A percentile compares a stretch with the other conserved stretches of the same genome.
phyloP scores from a whole-genome alignment of 129 eudicot species.

The Cynara cardunculus region DNA sequence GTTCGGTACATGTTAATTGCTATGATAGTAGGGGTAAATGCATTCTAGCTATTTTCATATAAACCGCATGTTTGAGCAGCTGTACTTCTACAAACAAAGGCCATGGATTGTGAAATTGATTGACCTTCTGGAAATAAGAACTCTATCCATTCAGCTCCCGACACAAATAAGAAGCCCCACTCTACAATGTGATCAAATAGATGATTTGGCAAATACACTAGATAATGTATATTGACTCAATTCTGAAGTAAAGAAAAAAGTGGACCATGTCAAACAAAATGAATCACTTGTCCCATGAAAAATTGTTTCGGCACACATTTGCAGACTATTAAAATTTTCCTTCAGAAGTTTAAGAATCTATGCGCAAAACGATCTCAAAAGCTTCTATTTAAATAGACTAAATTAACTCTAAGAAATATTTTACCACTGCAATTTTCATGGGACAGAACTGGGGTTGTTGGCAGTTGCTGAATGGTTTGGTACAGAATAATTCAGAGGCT shows the following conservation, averaged over 20 bases:
- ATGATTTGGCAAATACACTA: background rate
- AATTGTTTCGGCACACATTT: background rate
- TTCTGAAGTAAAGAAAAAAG: background rate
- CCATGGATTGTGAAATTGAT: background rate
- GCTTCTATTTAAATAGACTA: no score
- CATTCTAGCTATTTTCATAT: constrained; percentile 2
- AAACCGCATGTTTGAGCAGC: background rate
- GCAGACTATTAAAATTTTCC: background rate
- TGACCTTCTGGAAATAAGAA: background rate
- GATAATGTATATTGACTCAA: background rate
- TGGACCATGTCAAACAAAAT: background rate
- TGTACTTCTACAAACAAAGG: background rate
- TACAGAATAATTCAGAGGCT: no score
- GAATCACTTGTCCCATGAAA: background rate
- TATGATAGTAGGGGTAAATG: background rate
- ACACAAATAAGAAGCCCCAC: background rate
- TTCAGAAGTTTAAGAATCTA: background rate
- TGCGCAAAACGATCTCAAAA: no score
- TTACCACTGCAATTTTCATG: background rate
- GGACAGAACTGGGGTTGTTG: no score
- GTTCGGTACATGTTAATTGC: background rate
- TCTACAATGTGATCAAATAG: background rate
- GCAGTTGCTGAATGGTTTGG: no score
- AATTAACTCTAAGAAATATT: no score
- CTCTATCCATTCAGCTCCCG: background rate